A percentile compares a stretch with the other conserved stretches of the same genome.
Conservation (phyloP, 495 filamentous ascomycete genomes). For the Glarea lozoyensis region DNA sequence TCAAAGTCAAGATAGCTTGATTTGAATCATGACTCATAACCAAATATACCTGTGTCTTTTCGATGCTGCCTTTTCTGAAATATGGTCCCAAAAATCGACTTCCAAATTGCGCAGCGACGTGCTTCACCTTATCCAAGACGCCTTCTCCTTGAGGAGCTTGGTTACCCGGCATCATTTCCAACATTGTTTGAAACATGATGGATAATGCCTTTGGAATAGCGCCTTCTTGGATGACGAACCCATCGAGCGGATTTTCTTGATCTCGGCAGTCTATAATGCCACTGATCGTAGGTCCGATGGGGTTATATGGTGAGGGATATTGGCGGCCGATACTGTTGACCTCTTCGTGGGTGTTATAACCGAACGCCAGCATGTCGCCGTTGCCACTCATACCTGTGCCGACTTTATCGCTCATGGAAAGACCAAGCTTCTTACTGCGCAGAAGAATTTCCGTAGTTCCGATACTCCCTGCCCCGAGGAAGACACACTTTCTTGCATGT, state of each 20-base stretch:
- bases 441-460: conserved; percentile 61
- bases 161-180: conserved; percentile 46
- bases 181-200: conserved; percentile 45
- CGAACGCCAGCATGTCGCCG: conserved; percentile 57
- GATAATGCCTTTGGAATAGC: conserved; percentile 49
- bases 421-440: conserved; percentile 48
- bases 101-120: conserved; percentile 37
- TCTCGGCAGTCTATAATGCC: conserved; percentile 53
- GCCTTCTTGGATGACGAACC: conserved; percentile 59
- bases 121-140: conserved; percentile 31
- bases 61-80: conserved; percentile 40
- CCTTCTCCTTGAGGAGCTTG: conserved; percentile 29
- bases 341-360: conserved; percentile 48
- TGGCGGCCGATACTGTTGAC: conserved; percentile 48
- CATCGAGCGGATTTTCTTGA: conserved; percentile 49
- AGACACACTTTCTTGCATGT: conserved; percentile 49
- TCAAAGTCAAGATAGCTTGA: conserved; percentile 48
- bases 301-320: conserved; percentile 36
- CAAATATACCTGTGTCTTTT: conserved; percentile 56
- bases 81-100: conserved; percentile 50
- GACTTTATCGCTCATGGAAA: conserved; percentile 46
- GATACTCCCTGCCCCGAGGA: conserved; percentile 51
- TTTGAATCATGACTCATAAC: conserved; percentile 66
- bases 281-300: conserved; percentile 56
- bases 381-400: conserved; percentile 61